Conservation (phyloP, 495 filamentous ascomycete genomes). For the Xylaria grammica region DNA sequence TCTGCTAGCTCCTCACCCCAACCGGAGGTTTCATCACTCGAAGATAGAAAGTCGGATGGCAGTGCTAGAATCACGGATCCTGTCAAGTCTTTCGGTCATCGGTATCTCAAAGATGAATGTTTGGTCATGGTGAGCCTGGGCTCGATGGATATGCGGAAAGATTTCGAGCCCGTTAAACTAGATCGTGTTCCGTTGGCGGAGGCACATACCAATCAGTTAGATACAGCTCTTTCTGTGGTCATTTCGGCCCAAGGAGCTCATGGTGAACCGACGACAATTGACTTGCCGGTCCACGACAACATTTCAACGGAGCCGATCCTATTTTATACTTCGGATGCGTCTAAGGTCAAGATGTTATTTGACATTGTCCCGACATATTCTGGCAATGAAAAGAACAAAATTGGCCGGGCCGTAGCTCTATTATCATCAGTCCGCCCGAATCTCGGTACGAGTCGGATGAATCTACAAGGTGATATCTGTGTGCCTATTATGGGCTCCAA, state of each 20-base stretch:
- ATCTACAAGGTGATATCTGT: constrained; percentile 88
- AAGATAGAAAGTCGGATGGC: constrained; percentile 52
- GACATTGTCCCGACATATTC: constrained; percentile 98
- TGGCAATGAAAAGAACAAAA: constrained; percentile 82
- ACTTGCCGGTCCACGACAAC: constrained; percentile 91
- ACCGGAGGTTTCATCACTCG: constrained; percentile 57
- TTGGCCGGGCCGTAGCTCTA: constrained; percentile 91
- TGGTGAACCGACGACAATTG: constrained; percentile 86
- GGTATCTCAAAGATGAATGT: constrained; percentile 86
- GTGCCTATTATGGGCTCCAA: constrained; percentile 86
- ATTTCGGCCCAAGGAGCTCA: constrained; percentile 87
- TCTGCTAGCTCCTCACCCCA: constrained; percentile 46
- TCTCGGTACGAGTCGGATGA: constrained; percentile 77
- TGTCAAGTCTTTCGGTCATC: constrained; percentile 93
- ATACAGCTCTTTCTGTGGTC: constrained; percentile 90
- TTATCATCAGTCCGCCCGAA: constrained; percentile 82
- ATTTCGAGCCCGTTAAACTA: constrained; percentile 79
- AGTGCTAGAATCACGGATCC: constrained; percentile 63
- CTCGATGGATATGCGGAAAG: constrained; percentile 89
- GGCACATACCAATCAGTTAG: constrained; percentile 89
- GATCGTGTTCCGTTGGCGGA: constrained; percentile 84
- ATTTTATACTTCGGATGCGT: constrained; percentile 77
- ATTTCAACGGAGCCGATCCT: constrained; percentile 90
- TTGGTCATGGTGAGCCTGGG: constrained; percentile 92
- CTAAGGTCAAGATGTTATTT: constrained; percentile 87